phyloP scores from a whole-genome alignment of 805 yeast species.

The Wickerhamiella australiensis region DNA sequence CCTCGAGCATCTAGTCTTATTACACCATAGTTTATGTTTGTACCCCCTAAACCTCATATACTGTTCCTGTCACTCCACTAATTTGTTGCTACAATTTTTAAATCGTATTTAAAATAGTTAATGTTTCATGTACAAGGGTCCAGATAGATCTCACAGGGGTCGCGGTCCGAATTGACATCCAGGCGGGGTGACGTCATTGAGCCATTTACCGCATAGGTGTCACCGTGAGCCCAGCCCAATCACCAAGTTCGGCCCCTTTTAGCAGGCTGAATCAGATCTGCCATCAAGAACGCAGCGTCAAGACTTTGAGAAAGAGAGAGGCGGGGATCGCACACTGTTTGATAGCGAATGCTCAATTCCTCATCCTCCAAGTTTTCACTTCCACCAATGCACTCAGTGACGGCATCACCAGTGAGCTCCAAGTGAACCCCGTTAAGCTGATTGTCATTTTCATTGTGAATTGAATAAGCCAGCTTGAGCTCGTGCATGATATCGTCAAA shows the following conservation, averaged over 20 bases:
- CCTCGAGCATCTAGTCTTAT: neutral
- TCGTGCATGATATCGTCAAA: slow-evolving; percentile 34
- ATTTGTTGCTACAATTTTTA: neutral
- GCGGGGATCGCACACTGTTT: slow-evolving; percentile 36
- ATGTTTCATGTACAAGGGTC: neutral
- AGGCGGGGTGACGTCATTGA: neutral
- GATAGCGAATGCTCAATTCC: slow-evolving; percentile 31
- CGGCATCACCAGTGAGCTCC: slow-evolving; percentile 35
- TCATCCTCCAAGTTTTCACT: slow-evolving; percentile 31
- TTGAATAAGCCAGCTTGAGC: slow-evolving; percentile 28
- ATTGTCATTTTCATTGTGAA: slow-evolving; percentile 28
- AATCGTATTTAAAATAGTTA: neutral
- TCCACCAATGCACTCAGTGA: slow-evolving; percentile 36
- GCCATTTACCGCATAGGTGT: neutral
- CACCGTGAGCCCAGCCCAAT: neutral
- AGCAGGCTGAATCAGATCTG: slow-evolving; percentile 22
- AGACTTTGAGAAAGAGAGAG: slow-evolving; percentile 31
- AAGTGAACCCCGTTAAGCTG: slow-evolving; percentile 33
- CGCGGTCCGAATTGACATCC: neutral
- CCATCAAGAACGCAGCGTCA: slow-evolving; percentile 34
- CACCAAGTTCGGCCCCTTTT: neutral
- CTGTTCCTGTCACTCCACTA: no score
- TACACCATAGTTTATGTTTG: neutral
- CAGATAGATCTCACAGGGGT: neutral
- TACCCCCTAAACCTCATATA: no score